phyloP scores from a whole-genome alignment of 495 filamentous ascomycete genomes.

The Penicillium daleae region DNA sequence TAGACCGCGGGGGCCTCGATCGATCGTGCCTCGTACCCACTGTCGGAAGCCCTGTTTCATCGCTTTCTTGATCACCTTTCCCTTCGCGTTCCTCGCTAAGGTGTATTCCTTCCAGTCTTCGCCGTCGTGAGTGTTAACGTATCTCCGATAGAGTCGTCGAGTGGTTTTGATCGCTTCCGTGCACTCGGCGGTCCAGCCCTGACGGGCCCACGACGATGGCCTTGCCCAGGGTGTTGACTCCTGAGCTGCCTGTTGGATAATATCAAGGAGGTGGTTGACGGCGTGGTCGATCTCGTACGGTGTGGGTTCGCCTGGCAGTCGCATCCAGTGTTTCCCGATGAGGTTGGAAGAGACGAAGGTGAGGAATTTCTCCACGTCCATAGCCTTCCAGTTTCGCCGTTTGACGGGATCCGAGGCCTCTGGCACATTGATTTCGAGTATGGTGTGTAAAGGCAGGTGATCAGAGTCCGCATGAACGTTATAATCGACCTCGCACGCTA shows the following conservation, averaged over 20 bases:
- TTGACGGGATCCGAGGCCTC: neutral
- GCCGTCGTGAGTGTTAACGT: neutral
- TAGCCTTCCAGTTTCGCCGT: neutral
- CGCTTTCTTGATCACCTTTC: neutral
- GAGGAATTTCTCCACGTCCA: neutral
- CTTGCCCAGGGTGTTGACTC: neutral
- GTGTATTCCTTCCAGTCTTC: neutral
- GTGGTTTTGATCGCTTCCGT: neutral
- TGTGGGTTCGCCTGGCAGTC: too few relatives aligned
- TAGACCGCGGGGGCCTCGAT: neutral
- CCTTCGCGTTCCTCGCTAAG: neutral
- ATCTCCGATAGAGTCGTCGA: neutral
- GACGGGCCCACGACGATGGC: neutral
- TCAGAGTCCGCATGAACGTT: conserved; percentile 14
- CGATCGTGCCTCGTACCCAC: neutral
- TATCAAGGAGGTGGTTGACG: neutral
- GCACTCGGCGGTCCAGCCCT: neutral
- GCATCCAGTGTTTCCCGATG: too few relatives aligned
- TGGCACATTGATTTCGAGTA: neutral
- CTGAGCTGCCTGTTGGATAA: neutral
- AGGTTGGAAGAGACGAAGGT: neutral
- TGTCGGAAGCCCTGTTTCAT: neutral
- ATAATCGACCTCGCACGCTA: neutral
- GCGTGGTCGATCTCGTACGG: too few relatives aligned
- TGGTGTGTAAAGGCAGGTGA: conserved; percentile 10